Base-by-base conservation (phyloP, 768 basidiomycete genomes). In the Steccherinum ochraceum region DNA sequence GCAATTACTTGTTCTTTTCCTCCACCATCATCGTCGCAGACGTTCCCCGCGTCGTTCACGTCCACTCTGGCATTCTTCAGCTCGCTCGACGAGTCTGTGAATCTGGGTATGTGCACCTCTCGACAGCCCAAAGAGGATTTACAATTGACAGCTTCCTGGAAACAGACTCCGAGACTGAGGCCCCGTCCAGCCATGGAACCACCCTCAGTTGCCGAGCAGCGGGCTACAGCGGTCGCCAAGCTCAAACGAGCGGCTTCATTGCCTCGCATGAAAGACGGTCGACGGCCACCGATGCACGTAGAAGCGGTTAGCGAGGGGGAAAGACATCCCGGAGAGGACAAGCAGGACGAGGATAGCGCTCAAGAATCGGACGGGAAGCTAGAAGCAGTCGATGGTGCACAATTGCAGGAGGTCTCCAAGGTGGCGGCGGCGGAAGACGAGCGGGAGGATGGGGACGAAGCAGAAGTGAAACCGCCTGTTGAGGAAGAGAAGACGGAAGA, bases 201-300 rank as follows among this genome's bases (percentile, higher is more conserved):
- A 49, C 58, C 73, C 42, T 68, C 72, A 11, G 72, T 77, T 68
- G 79, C 80, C 23, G 87, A 93, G 65, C 86, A 93, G 67, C 84
- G 93, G 53, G 89, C 90, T 63, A 79, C 81, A 49, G 89, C 92
- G 11, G 86, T 95, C 44, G 90, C 90, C 42, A 93, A 85, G 70
- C 80, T 96, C 56, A 93, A 88, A 70, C 83, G 93, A 59, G 93
- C 93, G 40, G 89, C 92, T 49, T 94, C 92, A 13, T 69, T 95
- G 24, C 93, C 93, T 30, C 78, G 93, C 54, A 89, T 89, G 84
- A 92, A 92, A 66, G 88, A 92, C 66, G 92, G 92, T 5, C 72
- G 92, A 50, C 75, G 93, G 40, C 92, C 91, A 0, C 89, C 85
- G 45, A 89, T 90, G 88, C 89, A 88, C 61, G 73, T 79, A 57